A percentile compares a stretch with the other conserved stretches of the same genome.
These are phyloP conservation scores for Ceratobasidium sp. DNA, from an alignment of 1,284 basidiomycete species.

Conservation along the genomic window DNA sequence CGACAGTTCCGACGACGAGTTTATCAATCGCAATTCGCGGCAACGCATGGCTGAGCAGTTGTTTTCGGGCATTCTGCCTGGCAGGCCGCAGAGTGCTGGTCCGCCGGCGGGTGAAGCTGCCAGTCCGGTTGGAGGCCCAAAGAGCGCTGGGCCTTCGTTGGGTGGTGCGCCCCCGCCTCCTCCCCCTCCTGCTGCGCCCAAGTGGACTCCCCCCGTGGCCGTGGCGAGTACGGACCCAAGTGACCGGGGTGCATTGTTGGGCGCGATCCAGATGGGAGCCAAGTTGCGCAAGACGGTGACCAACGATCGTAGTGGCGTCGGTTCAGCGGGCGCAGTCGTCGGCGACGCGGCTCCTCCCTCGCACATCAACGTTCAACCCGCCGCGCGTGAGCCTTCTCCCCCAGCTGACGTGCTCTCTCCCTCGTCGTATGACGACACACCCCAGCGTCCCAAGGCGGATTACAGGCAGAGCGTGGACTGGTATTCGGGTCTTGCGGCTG, in stretches of 20 bases:
- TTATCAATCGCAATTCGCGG: slow-evolving; percentile 68
- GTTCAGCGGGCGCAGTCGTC: slow-evolving; percentile 76
- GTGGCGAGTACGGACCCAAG: slow-evolving; percentile 51
- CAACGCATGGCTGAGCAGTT: slow-evolving; percentile 77
- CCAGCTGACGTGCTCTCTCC: slow-evolving; percentile 39
- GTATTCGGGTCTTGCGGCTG: slow-evolving; percentile 87
- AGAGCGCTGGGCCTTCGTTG: slow-evolving; percentile 25
- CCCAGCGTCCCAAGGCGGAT: slow-evolving; percentile 45
- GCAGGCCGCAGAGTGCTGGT: slow-evolving; percentile 36
- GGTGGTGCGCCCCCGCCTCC: slow-evolving; percentile 49
- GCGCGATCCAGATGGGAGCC: slow-evolving; percentile 82
- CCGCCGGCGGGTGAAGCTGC: slow-evolving; percentile 37
- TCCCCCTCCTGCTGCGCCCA: slow-evolving; percentile 49
- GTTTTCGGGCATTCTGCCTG: slow-evolving; percentile 70
- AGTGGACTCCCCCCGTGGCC: slow-evolving; percentile 46
- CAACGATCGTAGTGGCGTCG: slow-evolving; percentile 78
- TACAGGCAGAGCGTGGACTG: slow-evolving; percentile 90
- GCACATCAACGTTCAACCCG: slow-evolving; percentile 64
- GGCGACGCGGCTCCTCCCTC: slow-evolving; percentile 73
- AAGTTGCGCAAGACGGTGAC: slow-evolving; percentile 81
- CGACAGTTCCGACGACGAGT: slow-evolving; percentile 78
- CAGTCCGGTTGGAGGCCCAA: slow-evolving; percentile 43
- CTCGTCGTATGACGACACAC: slow-evolving; percentile 13
- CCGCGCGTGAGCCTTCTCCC: slow-evolving; percentile 51
- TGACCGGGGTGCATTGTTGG: slow-evolving; percentile 74